A percentile compares a stretch with the other conserved stretches of the same genome.
Evolutionary conservation across 495 filamentous ascomycete genomes (phyloP).

Genomic region (Entonaema liquescens): DNA sequence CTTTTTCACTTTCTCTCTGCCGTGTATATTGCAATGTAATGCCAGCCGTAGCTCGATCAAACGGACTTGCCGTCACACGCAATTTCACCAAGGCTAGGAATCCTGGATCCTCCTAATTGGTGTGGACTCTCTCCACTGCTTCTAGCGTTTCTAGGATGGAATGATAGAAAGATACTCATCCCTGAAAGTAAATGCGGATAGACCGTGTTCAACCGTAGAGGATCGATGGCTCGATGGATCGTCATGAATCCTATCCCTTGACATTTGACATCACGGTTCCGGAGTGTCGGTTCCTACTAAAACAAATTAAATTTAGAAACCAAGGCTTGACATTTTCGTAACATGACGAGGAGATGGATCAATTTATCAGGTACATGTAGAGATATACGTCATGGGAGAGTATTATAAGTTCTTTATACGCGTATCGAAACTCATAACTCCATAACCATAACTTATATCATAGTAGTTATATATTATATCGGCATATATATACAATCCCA

Average conservation of each 20-base stretch:
- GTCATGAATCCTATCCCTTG: constrained; percentile 11
- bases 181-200: constrained; percentile 31
- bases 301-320: constrained; percentile 15
- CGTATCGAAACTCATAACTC: background rate
- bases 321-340: background rate
- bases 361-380: background rate
- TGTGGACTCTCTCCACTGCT: constrained; percentile 26
- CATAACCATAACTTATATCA: background rate
- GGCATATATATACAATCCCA: background rate
- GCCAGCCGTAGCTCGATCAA: background rate
- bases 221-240: constrained; percentile 27
- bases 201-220: constrained; percentile 16
- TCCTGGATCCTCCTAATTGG: constrained; percentile 4
- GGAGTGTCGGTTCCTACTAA: constrained; percentile 1
- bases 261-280: constrained; percentile 17
- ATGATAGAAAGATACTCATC: constrained; percentile 9
- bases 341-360: background rate
- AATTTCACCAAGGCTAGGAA: constrained; percentile 23
- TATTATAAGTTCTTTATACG: background rate
- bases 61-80: constrained; percentile 28
- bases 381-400: background rate
- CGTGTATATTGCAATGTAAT: background rate
- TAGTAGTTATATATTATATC: background rate
- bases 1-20: background rate
- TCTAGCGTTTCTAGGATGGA: constrained; percentile 41